phyloP scores from a whole-genome alignment of 495 filamentous ascomycete genomes.

The Trichocladium antarcticum region DNA sequence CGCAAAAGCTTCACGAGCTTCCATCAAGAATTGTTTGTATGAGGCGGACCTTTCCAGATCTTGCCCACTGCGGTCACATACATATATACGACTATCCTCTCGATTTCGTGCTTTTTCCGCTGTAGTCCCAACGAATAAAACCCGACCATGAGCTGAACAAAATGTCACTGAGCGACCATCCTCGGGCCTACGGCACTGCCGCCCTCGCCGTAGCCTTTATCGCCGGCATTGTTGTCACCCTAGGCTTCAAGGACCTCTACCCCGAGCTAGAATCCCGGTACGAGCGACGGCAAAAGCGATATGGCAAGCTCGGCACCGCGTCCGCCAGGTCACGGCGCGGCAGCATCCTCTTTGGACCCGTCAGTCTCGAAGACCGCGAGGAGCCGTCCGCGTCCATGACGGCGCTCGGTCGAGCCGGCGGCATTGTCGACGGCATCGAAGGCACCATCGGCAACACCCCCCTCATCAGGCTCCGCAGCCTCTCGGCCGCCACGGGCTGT shows the following conservation, averaged over 20 bases:
- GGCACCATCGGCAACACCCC: slow-evolving; percentile 92
- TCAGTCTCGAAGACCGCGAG: slow-evolving; percentile 45
- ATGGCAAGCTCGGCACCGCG: not conserved
- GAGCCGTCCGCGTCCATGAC: not conserved
- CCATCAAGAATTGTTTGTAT: too few relatives aligned
- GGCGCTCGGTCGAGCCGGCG: slow-evolving; percentile 13
- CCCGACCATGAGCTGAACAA: not conserved
- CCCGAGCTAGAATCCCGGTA: slow-evolving; percentile 55
- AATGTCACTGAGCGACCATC: slow-evolving; percentile 47
- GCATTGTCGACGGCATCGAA: slow-evolving; percentile 62
- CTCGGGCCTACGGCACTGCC: slow-evolving; percentile 44
- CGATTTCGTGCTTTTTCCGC: not conserved
- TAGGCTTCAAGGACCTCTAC: slow-evolving; percentile 65
- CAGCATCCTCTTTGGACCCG: slow-evolving; percentile 33
- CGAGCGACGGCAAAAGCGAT: slow-evolving; percentile 30
- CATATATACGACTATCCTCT: too few relatives aligned
- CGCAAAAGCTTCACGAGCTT: too few relatives aligned
- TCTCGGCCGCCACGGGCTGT: slow-evolving; percentile 87
- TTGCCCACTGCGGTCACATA: too few relatives aligned
- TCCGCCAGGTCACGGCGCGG: slow-evolving; percentile 16
- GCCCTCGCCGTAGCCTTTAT: slow-evolving; percentile 59
- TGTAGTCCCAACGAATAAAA: not conserved
- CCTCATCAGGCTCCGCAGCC: slow-evolving; percentile 71
- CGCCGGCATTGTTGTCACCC: slow-evolving; percentile 58
- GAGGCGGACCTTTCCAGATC: too few relatives aligned